These are phyloP conservation scores for Pugionium dolabratum DNA, from an alignment of 345 rosid genomes.

Conservation along the genomic window DNA sequence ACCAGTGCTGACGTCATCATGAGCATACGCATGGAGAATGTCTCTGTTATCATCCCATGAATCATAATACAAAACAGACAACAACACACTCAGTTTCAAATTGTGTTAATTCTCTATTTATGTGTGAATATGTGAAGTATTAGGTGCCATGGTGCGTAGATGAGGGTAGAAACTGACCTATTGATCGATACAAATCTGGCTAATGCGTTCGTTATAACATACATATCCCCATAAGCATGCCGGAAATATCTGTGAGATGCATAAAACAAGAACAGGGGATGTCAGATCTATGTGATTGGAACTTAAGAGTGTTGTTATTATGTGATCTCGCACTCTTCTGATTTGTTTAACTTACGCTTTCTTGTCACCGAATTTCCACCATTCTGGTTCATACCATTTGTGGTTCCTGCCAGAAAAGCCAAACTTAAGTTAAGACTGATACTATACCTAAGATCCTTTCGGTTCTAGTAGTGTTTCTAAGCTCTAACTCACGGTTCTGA, in stretches of 20 bases:
- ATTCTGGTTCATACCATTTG: conserved; percentile 86
- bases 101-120: background rate
- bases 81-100: conserved; percentile 9
- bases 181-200: conserved; percentile 72
- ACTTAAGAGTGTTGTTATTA: background rate
- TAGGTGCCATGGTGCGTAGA: background rate
- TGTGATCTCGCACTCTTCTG: conserved; percentile 1
- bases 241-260: conserved; percentile 61
- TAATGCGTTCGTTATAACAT: conserved; percentile 62
- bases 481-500: conserved; percentile 65
- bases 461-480: background rate
- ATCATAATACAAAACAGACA: conserved; percentile 20
- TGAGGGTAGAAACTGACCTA: conserved; percentile 46
- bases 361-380: conserved; percentile 96
- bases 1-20: conserved; percentile 72
- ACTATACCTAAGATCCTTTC: background rate
- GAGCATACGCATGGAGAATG: conserved; percentile 63
- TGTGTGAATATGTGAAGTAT: background rate
- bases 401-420: conserved; percentile 49
- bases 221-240: conserved; percentile 82
- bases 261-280: conserved; percentile 19
- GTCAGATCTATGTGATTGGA: conserved; percentile 1
- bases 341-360: conserved; percentile 58
- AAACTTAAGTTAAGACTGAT: background rate
- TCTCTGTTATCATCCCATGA: conserved; percentile 44